Percentiles rank a stretch among this genome's conserved stretches.
Evolutionary conservation across 768 basidiomycete species (phyloP).

Genomic region (Suillus subaureus): DNA sequence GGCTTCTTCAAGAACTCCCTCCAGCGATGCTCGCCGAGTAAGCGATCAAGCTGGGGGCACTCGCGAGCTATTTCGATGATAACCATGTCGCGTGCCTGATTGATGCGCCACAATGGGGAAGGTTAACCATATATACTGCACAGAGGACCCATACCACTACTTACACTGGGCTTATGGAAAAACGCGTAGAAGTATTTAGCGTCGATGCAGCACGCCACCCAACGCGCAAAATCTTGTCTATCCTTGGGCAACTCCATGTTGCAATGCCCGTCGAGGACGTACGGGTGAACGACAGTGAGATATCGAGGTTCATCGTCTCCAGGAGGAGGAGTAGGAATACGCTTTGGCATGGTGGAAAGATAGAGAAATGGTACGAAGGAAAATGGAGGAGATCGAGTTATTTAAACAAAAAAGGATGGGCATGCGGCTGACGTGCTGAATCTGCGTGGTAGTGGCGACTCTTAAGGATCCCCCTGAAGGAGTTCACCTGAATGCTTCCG

Average conservation of each 20-base stretch:
- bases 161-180: conserved; percentile 46
- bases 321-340: conserved; percentile 43
- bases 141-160: conserved; percentile 18
- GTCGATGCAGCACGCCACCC: conserved; percentile 45
- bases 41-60: conserved; percentile 31
- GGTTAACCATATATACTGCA: neutral
- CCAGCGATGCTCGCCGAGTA: conserved; percentile 49
- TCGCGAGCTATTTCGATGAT: conserved; percentile 43
- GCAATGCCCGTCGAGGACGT: conserved; percentile 38
- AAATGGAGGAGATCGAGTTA: neutral
- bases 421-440: neutral
- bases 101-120: neutral
- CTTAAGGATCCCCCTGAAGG: neutral
- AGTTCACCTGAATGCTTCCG: neutral
- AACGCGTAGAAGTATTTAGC: conserved; percentile 39
- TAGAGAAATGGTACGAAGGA: neutral
- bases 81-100: conserved; percentile 46
- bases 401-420: conserved; percentile 7
- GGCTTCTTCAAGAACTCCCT: conserved; percentile 39
- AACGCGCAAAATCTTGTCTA: conserved; percentile 39
- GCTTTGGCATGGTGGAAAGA: conserved; percentile 41
- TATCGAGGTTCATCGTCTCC: conserved; percentile 47
- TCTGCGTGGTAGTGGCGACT: conserved; percentile 6
- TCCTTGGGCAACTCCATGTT: conserved; percentile 44
- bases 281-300: conserved; percentile 47